Conservation (phyloP, 2,329 filamentous ascomycete species). For the Fusarium buxicola region DNA sequence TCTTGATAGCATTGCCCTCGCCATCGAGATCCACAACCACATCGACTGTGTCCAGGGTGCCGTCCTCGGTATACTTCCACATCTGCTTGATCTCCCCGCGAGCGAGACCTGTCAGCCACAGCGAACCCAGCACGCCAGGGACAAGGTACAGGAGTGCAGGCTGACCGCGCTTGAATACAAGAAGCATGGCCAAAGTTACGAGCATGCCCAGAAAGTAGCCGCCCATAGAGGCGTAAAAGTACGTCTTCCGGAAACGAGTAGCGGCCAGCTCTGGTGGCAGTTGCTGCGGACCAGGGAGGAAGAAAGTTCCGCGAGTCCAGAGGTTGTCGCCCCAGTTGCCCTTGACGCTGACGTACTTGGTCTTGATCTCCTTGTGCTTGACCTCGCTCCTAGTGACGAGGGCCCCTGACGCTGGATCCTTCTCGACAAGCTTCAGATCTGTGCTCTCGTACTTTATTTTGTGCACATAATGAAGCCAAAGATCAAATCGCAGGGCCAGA, state of each 20-base stretch:
- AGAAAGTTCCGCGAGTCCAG: conserved; percentile 68
- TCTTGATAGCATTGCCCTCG: conserved; percentile 59
- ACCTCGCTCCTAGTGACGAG: conserved; percentile 51
- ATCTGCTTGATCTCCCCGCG: conserved; percentile 80
- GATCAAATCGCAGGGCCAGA: conserved; percentile 89
- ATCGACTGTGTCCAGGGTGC: conserved; percentile 65
- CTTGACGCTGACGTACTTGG: conserved; percentile 68
- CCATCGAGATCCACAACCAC: conserved; percentile 66
- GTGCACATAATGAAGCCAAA: conserved; percentile 83
- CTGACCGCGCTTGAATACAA: conserved; percentile 83
- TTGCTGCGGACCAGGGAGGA: conserved; percentile 38
- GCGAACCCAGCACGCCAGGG: conserved; percentile 79
- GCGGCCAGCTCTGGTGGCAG: conserved; percentile 52
- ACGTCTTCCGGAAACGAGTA: conserved; percentile 79
- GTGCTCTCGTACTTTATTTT: conserved; percentile 65
- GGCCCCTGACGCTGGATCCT: conserved; percentile 49
- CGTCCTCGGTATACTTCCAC: conserved; percentile 85
- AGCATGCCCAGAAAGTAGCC: conserved; percentile 86
- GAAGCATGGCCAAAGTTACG: conserved; percentile 79
- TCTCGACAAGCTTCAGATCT: conserved; percentile 50
- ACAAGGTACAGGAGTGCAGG: conserved; percentile 94
- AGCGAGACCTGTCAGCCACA: conserved; percentile 79
- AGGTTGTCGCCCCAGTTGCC: conserved; percentile 86
- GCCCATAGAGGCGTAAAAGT: conserved; percentile 81
- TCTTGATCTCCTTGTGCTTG: conserved; percentile 62